Conservation (phyloP, 306 rosid genomes). For the Quercus ilex region DNA sequence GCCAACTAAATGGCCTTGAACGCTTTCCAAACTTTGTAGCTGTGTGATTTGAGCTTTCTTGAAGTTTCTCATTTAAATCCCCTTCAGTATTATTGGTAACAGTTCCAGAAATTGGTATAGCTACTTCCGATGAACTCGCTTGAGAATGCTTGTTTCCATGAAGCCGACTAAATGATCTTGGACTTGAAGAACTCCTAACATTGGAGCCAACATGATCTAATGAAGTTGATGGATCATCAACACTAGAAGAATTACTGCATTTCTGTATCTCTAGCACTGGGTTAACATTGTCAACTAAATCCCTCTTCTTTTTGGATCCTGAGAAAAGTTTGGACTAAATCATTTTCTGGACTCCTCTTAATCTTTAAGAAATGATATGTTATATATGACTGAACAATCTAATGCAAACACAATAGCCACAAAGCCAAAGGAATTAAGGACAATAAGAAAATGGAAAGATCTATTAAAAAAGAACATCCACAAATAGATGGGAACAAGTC, state of each 20-base stretch:
- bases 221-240: too few relatives aligned
- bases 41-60: conserved; percentile 24
- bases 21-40: conserved; percentile 43
- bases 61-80: conserved; percentile 24
- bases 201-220: conserved; percentile 21
- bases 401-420: background rate
- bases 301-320: conserved; percentile 52
- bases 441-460: background rate
- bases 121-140: conserved; percentile 26
- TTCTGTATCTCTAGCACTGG: conserved; percentile 28
- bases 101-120: conserved; percentile 15
- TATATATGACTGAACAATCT: background rate
- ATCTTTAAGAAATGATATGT: background rate
- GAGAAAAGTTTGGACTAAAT: conserved; percentile 31
- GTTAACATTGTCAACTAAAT: conserved; percentile 31
- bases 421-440: background rate
- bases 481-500: background rate
- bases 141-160: conserved; percentile 17
- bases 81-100: conserved; percentile 1
- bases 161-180: conserved; percentile 21
- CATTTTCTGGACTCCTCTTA: conserved; percentile 1
- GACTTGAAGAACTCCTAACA: background rate
- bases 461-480: background rate
- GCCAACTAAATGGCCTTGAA: conserved; percentile 72
- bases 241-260: conserved; percentile 1